Evolutionary conservation across 768 basidiomycete species (phyloP).

Genomic region (Lentinula detonsa): DNA sequence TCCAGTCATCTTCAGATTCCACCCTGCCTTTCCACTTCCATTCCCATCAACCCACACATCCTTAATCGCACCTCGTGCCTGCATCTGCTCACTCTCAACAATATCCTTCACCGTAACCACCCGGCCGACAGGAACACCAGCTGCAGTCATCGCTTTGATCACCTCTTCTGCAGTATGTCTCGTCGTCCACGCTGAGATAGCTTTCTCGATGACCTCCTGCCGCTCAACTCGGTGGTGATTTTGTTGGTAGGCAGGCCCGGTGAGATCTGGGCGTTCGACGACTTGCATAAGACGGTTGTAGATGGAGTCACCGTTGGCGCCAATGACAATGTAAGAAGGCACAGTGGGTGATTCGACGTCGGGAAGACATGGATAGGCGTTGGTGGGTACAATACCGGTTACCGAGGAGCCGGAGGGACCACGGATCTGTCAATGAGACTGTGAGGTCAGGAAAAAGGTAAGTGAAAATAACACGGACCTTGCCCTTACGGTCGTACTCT

Average conservation of each 20-base stretch:
- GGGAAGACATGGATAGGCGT: slow-evolving; percentile 64
- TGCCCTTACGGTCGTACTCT: slow-evolving; percentile 67
- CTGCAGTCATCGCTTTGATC: slow-evolving; percentile 37
- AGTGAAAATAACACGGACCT: slow-evolving; percentile 27
- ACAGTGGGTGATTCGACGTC: slow-evolving; percentile 30
- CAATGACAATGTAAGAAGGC: slow-evolving; percentile 61
- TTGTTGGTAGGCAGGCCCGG: slow-evolving; percentile 43
- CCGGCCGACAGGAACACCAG: slow-evolving; percentile 58
- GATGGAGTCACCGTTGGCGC: slow-evolving; percentile 66
- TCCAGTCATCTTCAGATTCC: slow-evolving; percentile 64
- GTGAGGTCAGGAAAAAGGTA: not conserved
- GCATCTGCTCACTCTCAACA: slow-evolving; percentile 49
- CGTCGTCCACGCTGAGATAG: slow-evolving; percentile 57
- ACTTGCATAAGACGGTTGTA: slow-evolving; percentile 62
- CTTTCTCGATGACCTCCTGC: slow-evolving; percentile 60
- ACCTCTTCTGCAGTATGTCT: slow-evolving; percentile 47
- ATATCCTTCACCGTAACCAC: slow-evolving; percentile 61
- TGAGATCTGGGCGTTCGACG: slow-evolving; percentile 54
- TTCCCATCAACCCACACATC: slow-evolving; percentile 44
- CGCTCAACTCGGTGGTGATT: slow-evolving; percentile 59
- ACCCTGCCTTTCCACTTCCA: slow-evolving; percentile 26
- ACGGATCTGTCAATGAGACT: slow-evolving; percentile 36
- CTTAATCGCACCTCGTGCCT: slow-evolving; percentile 49
- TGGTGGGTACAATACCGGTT: slow-evolving; percentile 72
- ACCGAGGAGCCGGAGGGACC: slow-evolving; percentile 72